Evolutionary conservation across 2,329 filamentous ascomycete species (phyloP).

Genomic region (Hypoxylon sp.): DNA sequence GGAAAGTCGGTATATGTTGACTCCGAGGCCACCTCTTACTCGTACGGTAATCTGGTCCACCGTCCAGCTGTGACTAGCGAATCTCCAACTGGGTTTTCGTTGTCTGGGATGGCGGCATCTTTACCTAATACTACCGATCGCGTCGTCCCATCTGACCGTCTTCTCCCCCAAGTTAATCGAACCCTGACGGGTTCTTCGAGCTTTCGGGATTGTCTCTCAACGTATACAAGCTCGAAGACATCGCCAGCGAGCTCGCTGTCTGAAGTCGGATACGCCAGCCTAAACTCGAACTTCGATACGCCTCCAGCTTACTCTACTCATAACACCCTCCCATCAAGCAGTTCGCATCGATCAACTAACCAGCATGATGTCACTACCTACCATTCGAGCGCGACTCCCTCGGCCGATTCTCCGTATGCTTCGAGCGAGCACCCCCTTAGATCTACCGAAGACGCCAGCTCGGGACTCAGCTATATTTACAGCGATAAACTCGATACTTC

Average conservation of each 20-base stretch:
- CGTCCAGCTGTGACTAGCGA: constrained; percentile 55
- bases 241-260: constrained; percentile 46
- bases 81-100: constrained; percentile 57
- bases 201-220: constrained; percentile 53
- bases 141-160: constrained; percentile 47
- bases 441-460: constrained; percentile 44
- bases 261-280: constrained; percentile 52
- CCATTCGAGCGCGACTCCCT: constrained; percentile 26
- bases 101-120: constrained; percentile 61
- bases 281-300: constrained; percentile 48
- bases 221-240: constrained; percentile 48
- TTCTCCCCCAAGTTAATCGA: constrained; percentile 58
- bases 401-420: constrained; percentile 45
- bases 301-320: constrained; percentile 45
- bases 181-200: constrained; percentile 52
- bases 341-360: constrained; percentile 40
- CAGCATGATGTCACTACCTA: constrained; percentile 44
- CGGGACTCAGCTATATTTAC: constrained; percentile 51
- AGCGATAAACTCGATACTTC: constrained; percentile 48
- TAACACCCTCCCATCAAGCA: constrained; percentile 36
- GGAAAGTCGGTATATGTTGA: constrained; percentile 57
- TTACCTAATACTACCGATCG: constrained; percentile 55
- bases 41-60: constrained; percentile 57
- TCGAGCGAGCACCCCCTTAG: constrained; percentile 45
- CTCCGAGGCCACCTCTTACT: constrained; percentile 53